Evolutionary conservation across 148 eudicot species (phyloP).

Genomic region (Linanthus parryae): DNA sequence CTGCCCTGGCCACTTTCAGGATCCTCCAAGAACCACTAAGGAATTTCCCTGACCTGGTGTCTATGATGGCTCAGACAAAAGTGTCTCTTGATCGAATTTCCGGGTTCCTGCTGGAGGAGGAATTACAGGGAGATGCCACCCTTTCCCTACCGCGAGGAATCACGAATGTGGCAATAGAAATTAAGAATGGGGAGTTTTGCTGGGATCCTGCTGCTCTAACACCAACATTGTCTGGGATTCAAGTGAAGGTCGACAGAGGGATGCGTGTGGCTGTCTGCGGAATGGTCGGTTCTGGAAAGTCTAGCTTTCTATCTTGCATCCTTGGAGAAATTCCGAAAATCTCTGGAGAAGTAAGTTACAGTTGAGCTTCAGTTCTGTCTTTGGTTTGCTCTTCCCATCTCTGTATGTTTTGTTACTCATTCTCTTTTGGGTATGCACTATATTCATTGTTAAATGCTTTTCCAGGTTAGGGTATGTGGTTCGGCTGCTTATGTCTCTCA

Average conservation of each 20-base stretch:
- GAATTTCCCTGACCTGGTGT: conserved; percentile 78
- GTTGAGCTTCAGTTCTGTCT: not conserved
- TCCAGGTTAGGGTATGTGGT: conserved; percentile 77
- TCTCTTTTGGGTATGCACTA: too few species aligned
- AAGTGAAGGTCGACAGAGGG: conserved; percentile 63
- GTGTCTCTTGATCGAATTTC: conserved; percentile 88
- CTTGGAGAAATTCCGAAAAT: conserved; percentile 92
- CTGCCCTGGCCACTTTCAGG: conserved; percentile 88
- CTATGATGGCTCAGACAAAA: conserved; percentile 91
- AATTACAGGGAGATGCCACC: conserved; percentile 72
- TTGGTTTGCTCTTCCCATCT: not conserved
- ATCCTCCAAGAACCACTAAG: conserved; percentile 88
- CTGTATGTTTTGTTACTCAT: not conserved
- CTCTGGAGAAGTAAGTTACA: conserved; percentile 79
- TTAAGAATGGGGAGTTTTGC: conserved; percentile 61
- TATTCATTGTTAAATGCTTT: too few species aligned
- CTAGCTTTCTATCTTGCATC: conserved; percentile 87
- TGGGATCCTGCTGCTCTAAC: conserved; percentile 62
- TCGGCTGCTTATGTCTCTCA: conserved; percentile 96
- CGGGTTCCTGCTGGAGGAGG: conserved; percentile 64
- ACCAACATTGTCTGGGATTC: conserved; percentile 59
- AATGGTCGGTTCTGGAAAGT: conserved; percentile 89
- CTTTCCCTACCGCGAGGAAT: conserved; percentile 40
- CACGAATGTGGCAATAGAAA: conserved; percentile 64
- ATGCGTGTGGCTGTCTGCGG: conserved; percentile 94